Evolutionary conservation across 2,329 filamentous ascomycete genomes (phyloP), one percentile per base, ranked within the genome.

Genomic region (Cladosporium sp.): DNA sequence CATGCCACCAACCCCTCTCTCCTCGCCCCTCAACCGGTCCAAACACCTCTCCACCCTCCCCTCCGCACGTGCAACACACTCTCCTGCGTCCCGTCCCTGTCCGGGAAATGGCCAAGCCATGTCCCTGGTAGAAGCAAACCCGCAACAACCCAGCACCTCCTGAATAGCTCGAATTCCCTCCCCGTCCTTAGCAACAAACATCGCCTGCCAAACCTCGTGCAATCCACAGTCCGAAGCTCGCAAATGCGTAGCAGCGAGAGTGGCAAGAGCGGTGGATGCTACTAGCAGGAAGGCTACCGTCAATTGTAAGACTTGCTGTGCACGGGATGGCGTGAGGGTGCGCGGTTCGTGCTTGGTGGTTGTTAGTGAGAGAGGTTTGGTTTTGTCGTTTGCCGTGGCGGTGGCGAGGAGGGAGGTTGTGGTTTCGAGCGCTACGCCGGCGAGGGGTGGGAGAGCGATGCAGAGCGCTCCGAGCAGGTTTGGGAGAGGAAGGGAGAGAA

Each of bases 131-230:
- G 75, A 79, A 56, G 77, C 77, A 34, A 89, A 75, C 0, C 88
- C 88, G 63, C 88, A 91, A 73, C 88, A 91, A 7, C 80, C 68
- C 32, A 89, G 79, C 0, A 78, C 70, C 66, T 90, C 84, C 65
- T 91, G 88, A 51, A 91, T 86, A 1, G 73, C 70, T 40, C 78
- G 74, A 57, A 90, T 80, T 1, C 76, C 70, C 4, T 66, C 65
- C 0, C 61, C 76, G 56, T 88, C 75, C 59, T 85, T 83, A 0
- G 65, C 63, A 0, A 62, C 68, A 64, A 77, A 89, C 58, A 89
- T 66, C 2, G 58, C 61, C 62, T 76, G 73, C 87, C 87, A 90
- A 37, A 68, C 70, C 3, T 74, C 73, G 8, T 82, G 74, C n/a
- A 90, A 70, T 1, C 75, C 72, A 67, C 87, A 89, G 2, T 71